phyloP scores from a whole-genome alignment of 2,329 filamentous ascomycete genomes.

The Talaromyces rugulosus region DNA sequence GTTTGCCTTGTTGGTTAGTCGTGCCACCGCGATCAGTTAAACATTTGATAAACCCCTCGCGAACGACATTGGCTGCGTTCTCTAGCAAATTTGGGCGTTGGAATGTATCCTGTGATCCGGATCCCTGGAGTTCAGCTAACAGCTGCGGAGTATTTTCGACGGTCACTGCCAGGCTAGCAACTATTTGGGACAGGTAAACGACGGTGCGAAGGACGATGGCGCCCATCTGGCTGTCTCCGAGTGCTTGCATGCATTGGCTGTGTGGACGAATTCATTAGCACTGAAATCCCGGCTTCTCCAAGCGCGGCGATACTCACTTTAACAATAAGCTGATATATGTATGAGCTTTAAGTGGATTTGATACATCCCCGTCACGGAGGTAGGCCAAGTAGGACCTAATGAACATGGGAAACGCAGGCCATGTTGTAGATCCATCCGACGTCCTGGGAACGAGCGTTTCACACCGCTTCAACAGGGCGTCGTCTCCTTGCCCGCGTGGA shows the following conservation, averaged over 20 bases:
- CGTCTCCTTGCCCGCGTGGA: conserved; percentile 46
- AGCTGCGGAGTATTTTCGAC: conserved; percentile 77
- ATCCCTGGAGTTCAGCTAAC: conserved; percentile 55
- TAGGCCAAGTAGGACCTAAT: conserved; percentile 77
- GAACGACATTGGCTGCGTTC: conserved; percentile 80
- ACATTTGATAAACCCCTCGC: conserved; percentile 87
- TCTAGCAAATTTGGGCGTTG: conserved; percentile 78
- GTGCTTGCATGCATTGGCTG: conserved; percentile 77
- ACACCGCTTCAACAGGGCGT: conserved; percentile 57
- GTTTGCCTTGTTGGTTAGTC: conserved; percentile 56
- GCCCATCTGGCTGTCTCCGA: conserved; percentile 74
- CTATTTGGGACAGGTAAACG: conserved; percentile 73
- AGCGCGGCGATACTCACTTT: conserved; percentile 52
- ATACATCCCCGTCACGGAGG: conserved; percentile 73
- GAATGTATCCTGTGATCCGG: conserved; percentile 49
- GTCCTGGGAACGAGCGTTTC: conserved; percentile 60
- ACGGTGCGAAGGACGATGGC: conserved; percentile 78
- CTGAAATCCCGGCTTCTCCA: not conserved
- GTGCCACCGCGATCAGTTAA: conserved; percentile 72
- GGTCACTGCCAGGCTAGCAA: conserved; percentile 78
- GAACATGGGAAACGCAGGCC: conserved; percentile 74
- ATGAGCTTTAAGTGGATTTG: conserved; percentile 71
- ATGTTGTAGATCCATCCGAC: conserved; percentile 61
- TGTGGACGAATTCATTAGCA: not conserved
- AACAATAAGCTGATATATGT: conserved; percentile 68